Conservation (phyloP, 2,329 filamentous ascomycete genomes). For the Fusarium sulawesiense region DNA sequence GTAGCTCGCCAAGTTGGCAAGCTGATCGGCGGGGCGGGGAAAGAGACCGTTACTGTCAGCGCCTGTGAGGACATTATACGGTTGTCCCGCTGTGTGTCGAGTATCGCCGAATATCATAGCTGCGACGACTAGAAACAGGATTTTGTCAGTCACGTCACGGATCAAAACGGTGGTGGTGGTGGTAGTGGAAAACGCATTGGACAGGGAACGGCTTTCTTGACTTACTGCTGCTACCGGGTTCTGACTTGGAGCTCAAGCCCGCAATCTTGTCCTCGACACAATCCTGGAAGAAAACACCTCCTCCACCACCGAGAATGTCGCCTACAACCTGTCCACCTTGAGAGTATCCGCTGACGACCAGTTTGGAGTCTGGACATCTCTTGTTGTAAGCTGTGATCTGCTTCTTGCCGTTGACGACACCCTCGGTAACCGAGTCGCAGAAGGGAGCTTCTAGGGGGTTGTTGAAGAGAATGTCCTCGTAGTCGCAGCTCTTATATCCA, state of each 20-base stretch:
- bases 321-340: constrained; percentile 19
- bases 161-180: neutral
- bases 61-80: constrained; percentile 13
- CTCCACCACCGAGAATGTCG: constrained; percentile 23
- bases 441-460: constrained; percentile 8
- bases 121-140: neutral
- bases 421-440: constrained; percentile 18
- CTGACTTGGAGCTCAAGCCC: constrained; percentile 4
- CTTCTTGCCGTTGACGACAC: constrained; percentile 20
- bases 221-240: constrained; percentile 7
- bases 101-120: constrained; percentile 24
- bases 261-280: constrained; percentile 9
- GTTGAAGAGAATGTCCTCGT: constrained; percentile 21
- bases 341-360: constrained; percentile 22
- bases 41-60: constrained; percentile 7
- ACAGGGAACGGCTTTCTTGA: neutral
- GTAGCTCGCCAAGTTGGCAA: constrained; percentile 13
- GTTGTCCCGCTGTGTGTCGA: constrained; percentile 14
- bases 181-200: neutral
- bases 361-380: constrained; percentile 13
- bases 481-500: constrained; percentile 18
- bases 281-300: constrained; percentile 20
- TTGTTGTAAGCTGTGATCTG: constrained; percentile 26
- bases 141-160: neutral
- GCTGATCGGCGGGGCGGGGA: constrained; percentile 12